These are phyloP conservation scores for Yamadazyma diospyri DNA, from an alignment of 1,139 yeast genomes.

Conservation along the genomic window DNA sequence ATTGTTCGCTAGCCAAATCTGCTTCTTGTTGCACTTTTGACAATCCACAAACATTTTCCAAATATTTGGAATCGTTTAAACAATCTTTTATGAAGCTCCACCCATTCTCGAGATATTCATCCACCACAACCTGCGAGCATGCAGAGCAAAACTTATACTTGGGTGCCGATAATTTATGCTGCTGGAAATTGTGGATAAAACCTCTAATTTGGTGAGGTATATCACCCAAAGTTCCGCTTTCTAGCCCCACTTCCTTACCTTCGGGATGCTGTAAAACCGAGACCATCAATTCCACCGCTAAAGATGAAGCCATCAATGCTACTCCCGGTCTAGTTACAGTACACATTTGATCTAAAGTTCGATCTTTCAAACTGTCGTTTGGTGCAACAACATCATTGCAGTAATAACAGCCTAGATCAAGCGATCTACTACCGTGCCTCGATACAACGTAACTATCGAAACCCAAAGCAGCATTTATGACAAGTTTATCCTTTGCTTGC, in stretches of 20 bases:
- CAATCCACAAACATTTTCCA: conserved; percentile 79
- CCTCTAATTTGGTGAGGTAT: conserved; percentile 92
- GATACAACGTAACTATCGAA: conserved; percentile 90
- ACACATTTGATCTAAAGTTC: conserved; percentile 96
- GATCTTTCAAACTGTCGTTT: conserved; percentile 73
- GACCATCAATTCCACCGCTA: conserved; percentile 81
- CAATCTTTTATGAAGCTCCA: conserved; percentile 83
- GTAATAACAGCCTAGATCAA: conserved; percentile 82
- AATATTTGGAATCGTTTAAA: conserved; percentile 56
- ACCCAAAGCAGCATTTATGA: conserved; percentile 90
- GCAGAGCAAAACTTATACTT: conserved; percentile 81
- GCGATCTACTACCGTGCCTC: conserved; percentile 69
- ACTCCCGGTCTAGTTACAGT: conserved; percentile 97
- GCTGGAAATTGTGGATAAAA: conserved; percentile 62
- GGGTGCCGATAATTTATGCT: conserved; percentile 64
- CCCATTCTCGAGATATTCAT: conserved; percentile 47
- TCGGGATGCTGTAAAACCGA: conserved; percentile 68
- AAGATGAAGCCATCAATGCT: conserved; percentile 80
- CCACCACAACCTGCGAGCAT: conserved; percentile 61
- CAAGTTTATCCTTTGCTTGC: conserved; percentile 60
- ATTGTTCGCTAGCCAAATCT: conserved; percentile 50
- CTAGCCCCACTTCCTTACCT: conserved; percentile 35
- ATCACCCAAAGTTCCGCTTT: conserved; percentile 53
- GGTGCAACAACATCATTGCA: conserved; percentile 98
- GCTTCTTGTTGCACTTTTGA: conserved; percentile 69